Evolutionary conservation across 176 grass and related monocot species (phyloP).

Genomic region (Calamus simplicifolius): DNA sequence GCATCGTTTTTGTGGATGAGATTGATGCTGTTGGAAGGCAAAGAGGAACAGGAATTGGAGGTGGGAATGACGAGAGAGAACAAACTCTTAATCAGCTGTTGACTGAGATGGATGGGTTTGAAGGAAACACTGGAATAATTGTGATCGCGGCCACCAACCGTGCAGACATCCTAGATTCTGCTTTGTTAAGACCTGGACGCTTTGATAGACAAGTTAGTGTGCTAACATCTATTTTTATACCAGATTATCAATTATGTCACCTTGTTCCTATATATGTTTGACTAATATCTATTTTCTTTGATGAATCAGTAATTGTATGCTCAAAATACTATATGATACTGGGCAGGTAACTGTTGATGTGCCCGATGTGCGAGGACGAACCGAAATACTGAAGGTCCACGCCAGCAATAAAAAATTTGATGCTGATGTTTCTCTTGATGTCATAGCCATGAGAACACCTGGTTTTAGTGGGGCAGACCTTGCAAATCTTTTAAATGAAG

Average conservation of each 20-base stretch:
- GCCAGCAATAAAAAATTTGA: conserved; percentile 1
- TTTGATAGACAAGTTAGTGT: too few species aligned
- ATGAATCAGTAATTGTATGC: too few species aligned
- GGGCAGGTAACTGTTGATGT: conserved; percentile 1
- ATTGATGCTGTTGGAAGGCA: neutral
- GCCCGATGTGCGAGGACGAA: neutral
- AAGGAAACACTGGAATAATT: conserved; percentile 2
- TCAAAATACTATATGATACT: neutral
- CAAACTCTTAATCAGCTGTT: conserved; percentile 1
- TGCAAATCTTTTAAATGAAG: conserved; percentile 2
- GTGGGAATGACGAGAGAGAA: neutral
- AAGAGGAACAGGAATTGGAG: too few species aligned
- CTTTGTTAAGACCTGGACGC: too few species aligned
- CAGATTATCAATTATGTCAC: too few species aligned
- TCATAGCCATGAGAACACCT: conserved; percentile 3
- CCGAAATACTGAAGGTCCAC: neutral
- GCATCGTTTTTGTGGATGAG: conserved; percentile 12
- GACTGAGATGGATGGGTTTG: conserved; percentile 3
- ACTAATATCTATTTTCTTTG: too few species aligned
- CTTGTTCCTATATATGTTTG: too few species aligned
- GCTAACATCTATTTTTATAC: too few species aligned
- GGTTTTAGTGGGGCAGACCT: conserved; percentile 4
- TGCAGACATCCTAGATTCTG: too few species aligned
- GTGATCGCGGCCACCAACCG: neutral
- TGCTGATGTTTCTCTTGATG: neutral